Evolutionary conservation across 2,329 filamentous ascomycete genomes (phyloP), one percentile per base, ranked within the genome.

Genomic region (Periconia digitata): DNA sequence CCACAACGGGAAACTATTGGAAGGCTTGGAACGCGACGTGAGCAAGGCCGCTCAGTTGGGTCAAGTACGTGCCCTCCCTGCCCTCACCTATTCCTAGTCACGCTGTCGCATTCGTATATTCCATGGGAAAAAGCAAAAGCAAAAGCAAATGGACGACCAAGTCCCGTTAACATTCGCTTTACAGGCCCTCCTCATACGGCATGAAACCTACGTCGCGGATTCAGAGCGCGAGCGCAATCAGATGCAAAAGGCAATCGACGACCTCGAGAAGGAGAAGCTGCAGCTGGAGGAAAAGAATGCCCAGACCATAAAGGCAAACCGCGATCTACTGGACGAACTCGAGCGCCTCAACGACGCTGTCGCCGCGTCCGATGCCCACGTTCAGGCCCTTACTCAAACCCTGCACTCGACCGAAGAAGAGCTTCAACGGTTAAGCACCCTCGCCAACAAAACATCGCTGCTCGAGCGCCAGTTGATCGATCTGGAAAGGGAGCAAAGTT

Each of bases 151-250:
- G n/a, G n/a, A n/a, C n/a, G n/a, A n/a, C n/a, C n/a, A n/a, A n/a
- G n/a, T 79, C 58, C 80, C 80, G 75, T 87, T 95, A 74, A 95
- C 85, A 44, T 88, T 63, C 55, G 51, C 60, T 84, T 73, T 76
- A 81, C 85, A 97, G 94, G 91, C 91, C 51, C 80, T 99, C 47
- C 84, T 99, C 36, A 85, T 87, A 56, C 87, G 92, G 63, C 92
- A 99, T 81, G 92, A 97, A 77, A 85, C 89, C 50, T 96, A 95
- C 73, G 92, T 96, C 80, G 86, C 86, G 59, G 90, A 96, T 71
- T 90, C 92, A 50, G 91, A 96, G 76, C 84, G 85, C 60, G 91
- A 96, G 69, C 88, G 92, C 51, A 76, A 79, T 52, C 83, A 86
- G 52, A 84, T 96, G 73, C 80, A 83, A 38, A 72, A 77, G 40